phyloP scores from a whole-genome alignment of 148 eudicot genomes.

The Tetragonia tetragonoides region DNA sequence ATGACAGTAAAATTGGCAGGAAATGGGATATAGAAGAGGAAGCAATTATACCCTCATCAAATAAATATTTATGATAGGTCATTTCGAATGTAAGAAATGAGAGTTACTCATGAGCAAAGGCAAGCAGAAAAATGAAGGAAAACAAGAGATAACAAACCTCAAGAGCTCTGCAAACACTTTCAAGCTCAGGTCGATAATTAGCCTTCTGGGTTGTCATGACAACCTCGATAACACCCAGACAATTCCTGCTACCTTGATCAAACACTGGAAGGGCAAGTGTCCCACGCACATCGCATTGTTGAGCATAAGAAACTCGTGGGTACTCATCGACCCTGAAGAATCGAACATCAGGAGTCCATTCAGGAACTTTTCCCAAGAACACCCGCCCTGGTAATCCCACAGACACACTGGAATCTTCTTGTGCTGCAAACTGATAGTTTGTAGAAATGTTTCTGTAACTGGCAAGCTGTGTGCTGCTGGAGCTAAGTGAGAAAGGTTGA shows the following conservation, averaged over 20 bases:
- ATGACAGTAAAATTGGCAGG: too few species aligned
- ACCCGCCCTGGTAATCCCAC: conserved; percentile 82
- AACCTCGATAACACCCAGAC: conserved; percentile 91
- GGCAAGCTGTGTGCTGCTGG: conserved; percentile 52
- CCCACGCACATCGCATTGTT: conserved; percentile 74
- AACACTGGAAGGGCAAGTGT: conserved; percentile 83
- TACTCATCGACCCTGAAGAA: conserved; percentile 74
- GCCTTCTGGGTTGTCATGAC: conserved; percentile 72
- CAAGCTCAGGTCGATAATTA: conserved; percentile 72
- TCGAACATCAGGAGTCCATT: conserved; percentile 95
- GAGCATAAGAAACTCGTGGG: conserved; percentile 72
- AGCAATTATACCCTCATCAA: background rate
- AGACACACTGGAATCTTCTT: conserved; percentile 44
- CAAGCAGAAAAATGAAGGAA: background rate
- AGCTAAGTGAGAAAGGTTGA: conserved; percentile 62
- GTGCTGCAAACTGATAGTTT: conserved; percentile 67
- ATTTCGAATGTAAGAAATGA: too few species aligned
- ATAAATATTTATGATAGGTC: background rate
- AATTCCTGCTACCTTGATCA: conserved; percentile 74
- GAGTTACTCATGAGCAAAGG: background rate
- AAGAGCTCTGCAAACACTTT: conserved; percentile 82
- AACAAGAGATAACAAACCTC: conserved; percentile 44
- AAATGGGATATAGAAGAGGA: background rate
- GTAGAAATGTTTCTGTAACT: conserved; percentile 61
- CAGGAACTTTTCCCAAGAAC: conserved; percentile 73